Percentiles rank a stretch among this genome's conserved stretches.
Evolutionary conservation across 208 protist species (phyloP).

Genomic region (Willaertia magna): DNA sequence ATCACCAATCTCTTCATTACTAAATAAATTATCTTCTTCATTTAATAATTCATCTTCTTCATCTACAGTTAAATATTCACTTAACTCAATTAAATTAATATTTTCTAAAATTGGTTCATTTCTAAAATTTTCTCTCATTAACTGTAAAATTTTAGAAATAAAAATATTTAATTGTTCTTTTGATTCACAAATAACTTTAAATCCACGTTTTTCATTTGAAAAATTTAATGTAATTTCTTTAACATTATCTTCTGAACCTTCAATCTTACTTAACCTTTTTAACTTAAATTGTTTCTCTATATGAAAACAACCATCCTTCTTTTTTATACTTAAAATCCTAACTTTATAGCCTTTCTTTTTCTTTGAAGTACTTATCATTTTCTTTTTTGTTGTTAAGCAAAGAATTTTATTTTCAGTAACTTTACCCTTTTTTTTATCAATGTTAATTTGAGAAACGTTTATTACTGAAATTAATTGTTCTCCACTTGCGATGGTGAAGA

Average conservation of each 20-base stretch:
- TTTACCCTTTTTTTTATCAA: not conserved
- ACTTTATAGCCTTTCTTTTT: not conserved
- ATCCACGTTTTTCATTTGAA: not conserved
- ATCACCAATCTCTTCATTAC: not conserved
- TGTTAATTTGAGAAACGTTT: not conserved
- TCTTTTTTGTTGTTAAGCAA: not conserved
- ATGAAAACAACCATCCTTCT: not conserved
- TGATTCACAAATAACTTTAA: not conserved
- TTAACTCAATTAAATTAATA: not conserved
- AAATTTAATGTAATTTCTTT: not conserved
- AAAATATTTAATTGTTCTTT: not conserved
- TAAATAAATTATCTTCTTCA: not conserved
- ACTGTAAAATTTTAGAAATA: not conserved
- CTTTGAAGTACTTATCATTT: not conserved
- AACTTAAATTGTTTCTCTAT: not conserved
- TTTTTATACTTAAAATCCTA: not conserved
- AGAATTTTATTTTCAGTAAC: not conserved
- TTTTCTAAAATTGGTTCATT: not conserved
- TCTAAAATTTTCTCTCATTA: not conserved
- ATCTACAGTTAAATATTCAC: not conserved
- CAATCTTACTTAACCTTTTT: not conserved
- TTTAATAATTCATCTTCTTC: not conserved
- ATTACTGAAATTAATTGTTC: not conserved
- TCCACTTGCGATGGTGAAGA: not conserved
- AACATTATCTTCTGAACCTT: not conserved